Evolutionary conservation across 495 filamentous ascomycete species (phyloP).

Genomic region (Platismatia glauca): DNA sequence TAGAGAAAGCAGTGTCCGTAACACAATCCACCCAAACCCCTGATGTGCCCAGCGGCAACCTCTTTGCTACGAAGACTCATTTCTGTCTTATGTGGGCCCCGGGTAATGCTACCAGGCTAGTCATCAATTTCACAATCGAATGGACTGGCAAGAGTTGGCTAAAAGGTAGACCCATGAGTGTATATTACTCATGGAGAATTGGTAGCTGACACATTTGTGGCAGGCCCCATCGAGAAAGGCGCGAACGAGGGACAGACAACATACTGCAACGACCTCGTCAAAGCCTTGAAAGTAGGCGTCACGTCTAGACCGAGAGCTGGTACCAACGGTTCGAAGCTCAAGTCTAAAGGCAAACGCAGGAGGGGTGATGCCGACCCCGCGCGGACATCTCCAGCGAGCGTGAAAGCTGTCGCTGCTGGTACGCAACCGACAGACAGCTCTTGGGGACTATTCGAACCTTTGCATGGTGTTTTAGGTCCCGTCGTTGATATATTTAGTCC

Average conservation of each 20-base stretch:
- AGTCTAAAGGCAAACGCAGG: constrained; percentile 43
- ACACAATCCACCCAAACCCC: constrained; percentile 78
- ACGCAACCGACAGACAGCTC: constrained; percentile 29
- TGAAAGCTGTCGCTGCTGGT: constrained; percentile 24
- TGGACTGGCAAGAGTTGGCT: constrained; percentile 98
- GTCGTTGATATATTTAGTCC: constrained; percentile 61
- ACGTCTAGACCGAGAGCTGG: constrained; percentile 49
- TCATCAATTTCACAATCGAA: constrained; percentile 82
- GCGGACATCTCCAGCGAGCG: constrained; percentile 36
- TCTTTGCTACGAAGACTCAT: constrained; percentile 84
- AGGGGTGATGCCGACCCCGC: constrained; percentile 45
- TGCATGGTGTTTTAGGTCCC: constrained; percentile 61
- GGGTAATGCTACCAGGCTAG: constrained; percentile 69
- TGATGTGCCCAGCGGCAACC: constrained; percentile 88
- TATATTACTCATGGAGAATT: background rate
- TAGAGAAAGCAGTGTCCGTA: constrained; percentile 78
- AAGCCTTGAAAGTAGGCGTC: constrained; percentile 63
- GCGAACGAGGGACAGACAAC: constrained; percentile 80
- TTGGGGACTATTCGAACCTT: constrained; percentile 78
- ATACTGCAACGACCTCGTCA: constrained; percentile 69
- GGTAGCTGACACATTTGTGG: constrained; percentile 24
- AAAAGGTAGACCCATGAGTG: constrained; percentile 55
- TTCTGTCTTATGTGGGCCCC: constrained; percentile 91
- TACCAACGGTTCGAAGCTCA: constrained; percentile 36
- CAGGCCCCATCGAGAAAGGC: constrained; percentile 90